Base-by-base conservation (phyloP, 2,329 filamentous ascomycete genomes). In the Fusarium torreyae region DNA sequence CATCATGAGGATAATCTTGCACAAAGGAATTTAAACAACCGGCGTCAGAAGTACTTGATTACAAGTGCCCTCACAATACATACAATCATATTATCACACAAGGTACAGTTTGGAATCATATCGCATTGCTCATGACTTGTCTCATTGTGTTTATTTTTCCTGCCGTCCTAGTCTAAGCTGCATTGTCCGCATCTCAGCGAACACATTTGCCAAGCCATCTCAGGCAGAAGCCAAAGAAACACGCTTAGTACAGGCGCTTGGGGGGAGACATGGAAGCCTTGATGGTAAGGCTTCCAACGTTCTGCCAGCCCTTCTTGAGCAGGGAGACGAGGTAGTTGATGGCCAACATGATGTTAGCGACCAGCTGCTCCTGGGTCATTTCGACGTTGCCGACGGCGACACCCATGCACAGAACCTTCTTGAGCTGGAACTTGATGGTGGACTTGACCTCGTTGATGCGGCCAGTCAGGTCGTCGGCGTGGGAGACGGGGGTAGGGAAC, bases 391-490 rank as follows among this genome's bases (percentile, higher is more conserved):
- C 96, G 81, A 99, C 93, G 78, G 96, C 96, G 83, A 98, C 95
- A 92, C 95, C 96, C 91, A 99, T 94, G 90, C 96, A 99, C 78
- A 99, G 90, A 84, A 99, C 96, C 93, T 99, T 99, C 94, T 99
- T 99, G 81, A 99, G 90, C 91, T 99, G 94, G 92, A 99, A 99
- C 92, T 99, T 99, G 92, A 99, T 98, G 85, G 96, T 99, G 79
- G 94, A 97, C 92, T 98, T 98, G 90, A 99, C 95, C 84, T 99
- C 96, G 87, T 88, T 97, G 89, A 98, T 94, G 92, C 97, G 98
- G 89, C 86, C 89, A 83, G 86, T 88, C 76, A 99, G 91, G 83
- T 98, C 95, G 82, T 99, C 96, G 83, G 88, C 84, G 92, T 99
- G 96, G 74, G 94, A 98, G 86, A 99, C 93, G 76, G 96, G 96